Evolutionary conservation across 108 stramenopile species (phyloP).

Genomic region (Cyclostephanos invisitatus): DNA sequence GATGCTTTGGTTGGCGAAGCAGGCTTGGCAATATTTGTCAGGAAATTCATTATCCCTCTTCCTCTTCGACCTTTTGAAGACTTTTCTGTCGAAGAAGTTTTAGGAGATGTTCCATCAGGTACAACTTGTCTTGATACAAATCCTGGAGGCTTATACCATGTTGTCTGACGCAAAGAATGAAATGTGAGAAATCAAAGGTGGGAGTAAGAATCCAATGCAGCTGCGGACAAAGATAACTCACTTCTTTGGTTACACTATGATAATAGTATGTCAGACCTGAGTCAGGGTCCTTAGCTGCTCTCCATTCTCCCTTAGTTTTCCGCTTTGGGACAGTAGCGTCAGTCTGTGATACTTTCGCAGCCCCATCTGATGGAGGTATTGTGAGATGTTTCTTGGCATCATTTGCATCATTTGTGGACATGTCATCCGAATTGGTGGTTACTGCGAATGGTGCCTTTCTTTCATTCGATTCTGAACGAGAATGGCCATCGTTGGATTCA

Average conservation of each 20-base stretch:
- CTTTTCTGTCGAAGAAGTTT: constrained; percentile 7
- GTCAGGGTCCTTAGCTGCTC: constrained; percentile 55
- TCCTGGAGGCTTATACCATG: constrained; percentile 40
- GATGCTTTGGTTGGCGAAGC: constrained; percentile 6
- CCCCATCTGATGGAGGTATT: background rate
- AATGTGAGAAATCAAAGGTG: background rate
- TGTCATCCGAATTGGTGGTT: background rate
- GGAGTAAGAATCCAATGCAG: background rate
- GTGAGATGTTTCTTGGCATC: background rate
- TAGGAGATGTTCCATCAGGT: constrained; percentile 7
- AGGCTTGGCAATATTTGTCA: constrained; percentile 12
- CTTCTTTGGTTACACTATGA: constrained; percentile 66
- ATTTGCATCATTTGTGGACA: constrained; percentile 5
- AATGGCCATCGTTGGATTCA: constrained; percentile 9
- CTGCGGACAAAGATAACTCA: constrained; percentile 38
- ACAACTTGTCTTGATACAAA: constrained; percentile 17
- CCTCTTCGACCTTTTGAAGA: constrained; percentile 7
- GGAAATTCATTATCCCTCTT: constrained; percentile 9
- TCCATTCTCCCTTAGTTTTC: constrained; percentile 64
- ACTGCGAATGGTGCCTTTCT: background rate
- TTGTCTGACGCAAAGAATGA: constrained; percentile 19
- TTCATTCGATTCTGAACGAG: background rate
- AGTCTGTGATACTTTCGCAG: too few relatives aligned
- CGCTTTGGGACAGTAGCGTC: background rate
- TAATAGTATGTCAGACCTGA: constrained; percentile 77